Evolutionary conservation across 2,329 filamentous ascomycete genomes (phyloP).

Genomic region (Verticillium tricorpus): DNA sequence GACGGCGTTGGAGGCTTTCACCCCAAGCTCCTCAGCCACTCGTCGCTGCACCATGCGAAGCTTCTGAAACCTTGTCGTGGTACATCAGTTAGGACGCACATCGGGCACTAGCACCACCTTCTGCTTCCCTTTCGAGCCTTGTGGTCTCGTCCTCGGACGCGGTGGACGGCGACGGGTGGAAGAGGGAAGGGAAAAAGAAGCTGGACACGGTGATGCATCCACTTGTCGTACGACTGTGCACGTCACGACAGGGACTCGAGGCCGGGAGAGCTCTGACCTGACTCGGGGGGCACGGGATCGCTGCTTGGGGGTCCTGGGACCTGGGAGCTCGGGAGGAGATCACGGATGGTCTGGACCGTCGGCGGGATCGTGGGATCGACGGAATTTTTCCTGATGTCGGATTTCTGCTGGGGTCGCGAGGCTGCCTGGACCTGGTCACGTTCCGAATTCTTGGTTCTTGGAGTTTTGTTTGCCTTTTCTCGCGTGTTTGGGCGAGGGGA

Average conservation of each 20-base stretch:
- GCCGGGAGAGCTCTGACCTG: background rate
- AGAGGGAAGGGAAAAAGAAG: background rate
- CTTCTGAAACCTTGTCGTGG: conserved; percentile 12
- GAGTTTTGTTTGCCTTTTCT: background rate
- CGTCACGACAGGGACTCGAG: background rate
- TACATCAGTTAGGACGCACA: background rate
- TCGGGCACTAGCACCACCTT: background rate
- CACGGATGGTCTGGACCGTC: background rate
- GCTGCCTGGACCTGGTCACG: background rate
- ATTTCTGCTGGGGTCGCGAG: background rate
- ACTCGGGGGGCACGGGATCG: background rate
- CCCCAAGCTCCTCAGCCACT: conserved; percentile 6
- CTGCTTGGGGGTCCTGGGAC: background rate
- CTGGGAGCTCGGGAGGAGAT: background rate
- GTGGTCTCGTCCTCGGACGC: background rate
- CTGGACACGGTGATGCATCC: background rate
- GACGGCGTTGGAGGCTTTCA: conserved; percentile 4
- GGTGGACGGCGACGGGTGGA: background rate
- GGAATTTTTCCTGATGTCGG: background rate
- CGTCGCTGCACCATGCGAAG: conserved; percentile 4
- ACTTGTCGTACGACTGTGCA: background rate
- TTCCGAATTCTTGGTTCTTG: background rate
- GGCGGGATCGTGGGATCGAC: background rate
- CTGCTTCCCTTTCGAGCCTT: background rate
- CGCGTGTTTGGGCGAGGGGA: background rate